phyloP scores from a whole-genome alignment of 73 alveolate species.

The Paramecium octaurelia region DNA sequence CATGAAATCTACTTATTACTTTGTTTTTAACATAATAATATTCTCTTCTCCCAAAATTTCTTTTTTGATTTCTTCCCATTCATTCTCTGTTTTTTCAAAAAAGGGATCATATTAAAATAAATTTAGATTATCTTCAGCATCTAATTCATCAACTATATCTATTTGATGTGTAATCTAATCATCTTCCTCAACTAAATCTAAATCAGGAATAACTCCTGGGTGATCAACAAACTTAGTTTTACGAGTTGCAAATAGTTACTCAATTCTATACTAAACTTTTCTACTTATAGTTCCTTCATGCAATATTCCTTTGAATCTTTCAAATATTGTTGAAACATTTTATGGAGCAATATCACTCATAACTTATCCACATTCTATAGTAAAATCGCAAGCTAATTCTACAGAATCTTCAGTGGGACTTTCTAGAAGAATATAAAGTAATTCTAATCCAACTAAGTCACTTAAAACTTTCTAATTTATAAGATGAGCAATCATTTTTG shows the following conservation, averaged over 20 bases:
- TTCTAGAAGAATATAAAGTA: slow-evolving; percentile 89
- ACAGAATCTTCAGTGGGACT: slow-evolving; percentile 95
- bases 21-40: slow-evolving; percentile 71
- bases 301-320: slow-evolving; percentile 86
- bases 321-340: slow-evolving; percentile 94
- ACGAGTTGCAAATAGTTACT: slow-evolving; percentile 92
- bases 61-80: slow-evolving; percentile 92
- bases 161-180: slow-evolving; percentile 97
- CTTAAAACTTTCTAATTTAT: slow-evolving; percentile 95
- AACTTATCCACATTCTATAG: slow-evolving; percentile 97
- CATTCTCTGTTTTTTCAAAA: slow-evolving; percentile 91
- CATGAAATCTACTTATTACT: slow-evolving; percentile 64
- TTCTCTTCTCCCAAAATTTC: slow-evolving; percentile 96
- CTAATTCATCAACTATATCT: slow-evolving; percentile 89
- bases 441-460: slow-evolving; percentile 93
- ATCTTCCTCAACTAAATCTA: slow-evolving; percentile 98
- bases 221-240: slow-evolving; percentile 88
- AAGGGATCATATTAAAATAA: slow-evolving; percentile 93
- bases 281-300: slow-evolving; percentile 81
- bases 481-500: slow-evolving; percentile 98
- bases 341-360: slow-evolving; percentile 92
- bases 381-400: slow-evolving; percentile 90
- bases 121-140: slow-evolving; percentile 92
- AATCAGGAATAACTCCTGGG: slow-evolving; percentile 96
- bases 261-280: slow-evolving; percentile 97